A percentile compares a stretch with the other conserved stretches of the same genome.
Conservation (phyloP, 495 filamentous ascomycete species). For the Penicillium antarcticum region DNA sequence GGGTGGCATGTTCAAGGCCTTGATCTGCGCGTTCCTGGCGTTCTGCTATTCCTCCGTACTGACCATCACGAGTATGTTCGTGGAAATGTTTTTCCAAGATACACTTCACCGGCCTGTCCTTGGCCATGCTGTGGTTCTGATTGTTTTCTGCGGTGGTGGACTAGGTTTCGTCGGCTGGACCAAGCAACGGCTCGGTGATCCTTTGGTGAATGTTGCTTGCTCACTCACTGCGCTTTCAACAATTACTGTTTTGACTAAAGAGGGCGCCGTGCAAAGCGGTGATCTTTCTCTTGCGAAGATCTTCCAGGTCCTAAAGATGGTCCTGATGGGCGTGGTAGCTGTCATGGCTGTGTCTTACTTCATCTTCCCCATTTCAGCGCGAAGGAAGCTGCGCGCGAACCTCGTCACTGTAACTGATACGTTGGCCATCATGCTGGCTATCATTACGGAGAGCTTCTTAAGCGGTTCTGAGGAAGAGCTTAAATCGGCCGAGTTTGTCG, state of each 20-base stretch:
- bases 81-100: slow-evolving; percentile 71
- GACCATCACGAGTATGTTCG: slow-evolving; percentile 81
- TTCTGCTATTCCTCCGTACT: slow-evolving; percentile 80
- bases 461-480: slow-evolving; percentile 81
- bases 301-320: slow-evolving; percentile 83
- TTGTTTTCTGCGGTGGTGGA: slow-evolving; percentile 85
- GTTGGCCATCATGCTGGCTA: slow-evolving; percentile 73
- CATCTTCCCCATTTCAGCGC: slow-evolving; percentile 78
- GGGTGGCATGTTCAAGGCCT: slow-evolving; percentile 88
- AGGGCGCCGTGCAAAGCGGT: slow-evolving; percentile 77
- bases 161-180: slow-evolving; percentile 90
- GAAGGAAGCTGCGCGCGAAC: slow-evolving; percentile 68
- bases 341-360: slow-evolving; percentile 75
- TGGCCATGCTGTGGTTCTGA: slow-evolving; percentile 77
- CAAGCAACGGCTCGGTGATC: slow-evolving; percentile 82
- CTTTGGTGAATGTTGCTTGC: slow-evolving; percentile 86
- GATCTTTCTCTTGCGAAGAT: slow-evolving; percentile 81
- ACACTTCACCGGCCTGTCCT: slow-evolving; percentile 60
- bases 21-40: slow-evolving; percentile 75
- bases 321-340: slow-evolving; percentile 76
- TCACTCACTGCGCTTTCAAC: slow-evolving; percentile 87
- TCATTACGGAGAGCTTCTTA: slow-evolving; percentile 83
- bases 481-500: slow-evolving; percentile 56
- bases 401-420: slow-evolving; percentile 73
- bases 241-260: slow-evolving; percentile 90